phyloP scores from a whole-genome alignment of 2,329 filamentous ascomycete genomes.

The Teratosphaeria nubilosa region DNA sequence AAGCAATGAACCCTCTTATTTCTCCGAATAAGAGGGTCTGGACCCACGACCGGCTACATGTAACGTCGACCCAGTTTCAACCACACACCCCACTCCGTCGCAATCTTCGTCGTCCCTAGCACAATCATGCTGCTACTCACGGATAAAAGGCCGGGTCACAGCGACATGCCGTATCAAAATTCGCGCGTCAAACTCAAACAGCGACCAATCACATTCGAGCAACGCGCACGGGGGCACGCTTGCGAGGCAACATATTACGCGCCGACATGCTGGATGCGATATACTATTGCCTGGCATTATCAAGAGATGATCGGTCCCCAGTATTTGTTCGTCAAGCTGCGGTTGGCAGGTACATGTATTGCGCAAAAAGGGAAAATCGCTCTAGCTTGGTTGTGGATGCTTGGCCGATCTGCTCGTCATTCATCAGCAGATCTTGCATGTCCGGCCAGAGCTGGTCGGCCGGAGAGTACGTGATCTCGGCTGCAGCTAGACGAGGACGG shows the following conservation, averaged over 20 bases:
- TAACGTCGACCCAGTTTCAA: not conserved
- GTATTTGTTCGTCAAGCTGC: not conserved
- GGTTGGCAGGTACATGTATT: not conserved
- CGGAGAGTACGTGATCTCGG: not conserved
- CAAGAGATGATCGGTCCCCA: not conserved
- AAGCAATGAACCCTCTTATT: not conserved
- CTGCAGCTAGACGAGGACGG: not conserved
- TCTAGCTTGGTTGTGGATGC: not conserved
- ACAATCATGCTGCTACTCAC: not conserved
- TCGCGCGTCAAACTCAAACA: not conserved
- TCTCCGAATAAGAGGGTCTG: not conserved
- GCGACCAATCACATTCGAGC: not conserved
- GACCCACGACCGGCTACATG: not conserved
- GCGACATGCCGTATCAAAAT: not conserved
- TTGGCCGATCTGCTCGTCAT: not conserved
- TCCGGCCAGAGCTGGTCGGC: not conserved
- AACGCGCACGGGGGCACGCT: not conserved
- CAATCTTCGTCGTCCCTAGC: not conserved
- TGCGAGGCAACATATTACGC: not conserved
- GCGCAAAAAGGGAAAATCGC: not conserved
- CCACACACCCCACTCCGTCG: not conserved
- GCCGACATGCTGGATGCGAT: not conserved
- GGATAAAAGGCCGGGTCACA: not conserved
- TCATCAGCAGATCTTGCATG: not conserved
- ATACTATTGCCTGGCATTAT: not conserved